These are phyloP conservation scores for Dactylella cylindrospora DNA, from an alignment of 2,329 filamentous ascomycete species.

Conservation along the genomic window DNA sequence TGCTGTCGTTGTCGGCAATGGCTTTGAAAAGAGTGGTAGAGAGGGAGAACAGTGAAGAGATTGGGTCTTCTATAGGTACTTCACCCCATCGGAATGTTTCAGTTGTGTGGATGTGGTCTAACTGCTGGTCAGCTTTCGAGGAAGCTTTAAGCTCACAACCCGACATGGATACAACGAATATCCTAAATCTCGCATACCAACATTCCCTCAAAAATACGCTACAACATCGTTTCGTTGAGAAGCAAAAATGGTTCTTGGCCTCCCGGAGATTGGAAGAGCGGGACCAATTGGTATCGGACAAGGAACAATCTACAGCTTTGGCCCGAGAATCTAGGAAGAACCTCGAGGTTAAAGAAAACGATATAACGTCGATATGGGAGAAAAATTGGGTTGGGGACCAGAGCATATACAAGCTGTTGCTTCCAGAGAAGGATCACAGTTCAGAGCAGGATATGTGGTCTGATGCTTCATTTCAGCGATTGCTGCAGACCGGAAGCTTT, in stretches of 20 bases:
- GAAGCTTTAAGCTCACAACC: slow-evolving; percentile 44
- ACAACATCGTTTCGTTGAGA: slow-evolving; percentile 40
- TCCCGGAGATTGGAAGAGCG: slow-evolving; percentile 34
- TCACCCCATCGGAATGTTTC: slow-evolving; percentile 1
- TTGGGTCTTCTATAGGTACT: slow-evolving; percentile 43
- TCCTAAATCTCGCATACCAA: slow-evolving; percentile 38
- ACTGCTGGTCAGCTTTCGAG: slow-evolving; percentile 44
- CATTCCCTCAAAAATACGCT: slow-evolving; percentile 29
- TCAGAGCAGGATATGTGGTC: slow-evolving; percentile 47
- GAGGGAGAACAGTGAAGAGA: slow-evolving; percentile 41
- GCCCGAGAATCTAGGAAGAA: slow-evolving; percentile 25
- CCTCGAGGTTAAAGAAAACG: slow-evolving; percentile 39
- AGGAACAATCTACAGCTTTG: slow-evolving; percentile 16
- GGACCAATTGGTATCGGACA: slow-evolving; percentile 11
- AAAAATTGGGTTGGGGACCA: slow-evolving; percentile 49
- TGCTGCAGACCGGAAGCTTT: slow-evolving; percentile 46
- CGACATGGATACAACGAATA: slow-evolving; percentile 38
- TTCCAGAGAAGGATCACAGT: slow-evolving; percentile 42
- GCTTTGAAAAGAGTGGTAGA: slow-evolving; percentile 59
- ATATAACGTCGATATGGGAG: slow-evolving; percentile 47
- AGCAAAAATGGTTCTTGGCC: slow-evolving; percentile 41
- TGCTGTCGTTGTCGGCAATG: slow-evolving; percentile 78
- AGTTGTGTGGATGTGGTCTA: background rate
- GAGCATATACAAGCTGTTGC: slow-evolving; percentile 46
- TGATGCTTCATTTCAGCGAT: slow-evolving; percentile 45